phyloP scores from a whole-genome alignment of 208 protist genomes.

The Crithidia fasciculata region DNA sequence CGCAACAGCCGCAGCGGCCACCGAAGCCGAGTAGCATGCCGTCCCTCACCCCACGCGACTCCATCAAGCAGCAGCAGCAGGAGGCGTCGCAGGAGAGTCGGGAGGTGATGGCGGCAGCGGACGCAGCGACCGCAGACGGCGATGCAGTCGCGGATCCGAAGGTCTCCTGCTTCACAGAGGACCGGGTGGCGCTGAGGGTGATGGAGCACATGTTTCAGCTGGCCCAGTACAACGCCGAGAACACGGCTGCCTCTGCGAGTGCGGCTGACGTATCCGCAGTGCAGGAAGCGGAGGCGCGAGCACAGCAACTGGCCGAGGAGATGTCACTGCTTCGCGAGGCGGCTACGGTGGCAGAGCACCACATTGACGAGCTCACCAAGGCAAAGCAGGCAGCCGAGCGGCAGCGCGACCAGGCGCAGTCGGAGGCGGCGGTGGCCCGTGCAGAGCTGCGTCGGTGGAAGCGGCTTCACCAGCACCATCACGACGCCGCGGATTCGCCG shows the following conservation, averaged over 20 bases:
- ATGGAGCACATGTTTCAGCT: constrained; percentile 82
- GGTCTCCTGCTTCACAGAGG: constrained; percentile 56
- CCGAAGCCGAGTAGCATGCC: constrained; percentile 32
- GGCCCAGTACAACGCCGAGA: constrained; percentile 37
- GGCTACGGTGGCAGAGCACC: constrained; percentile 49
- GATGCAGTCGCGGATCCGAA: constrained; percentile 21
- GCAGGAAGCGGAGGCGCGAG: constrained; percentile 6
- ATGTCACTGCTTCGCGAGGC: constrained; percentile 52
- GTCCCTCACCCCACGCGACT: constrained; percentile 26
- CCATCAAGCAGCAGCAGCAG: constrained; percentile 29
- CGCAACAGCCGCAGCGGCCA: constrained; percentile 17
- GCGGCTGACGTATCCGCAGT: background rate
- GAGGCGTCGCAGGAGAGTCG: background rate
- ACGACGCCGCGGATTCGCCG: background rate
- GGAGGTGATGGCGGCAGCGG: background rate
- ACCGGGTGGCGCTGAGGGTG: constrained; percentile 60
- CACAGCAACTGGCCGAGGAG: constrained; percentile 41
- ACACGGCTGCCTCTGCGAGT: background rate
- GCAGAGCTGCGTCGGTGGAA: constrained; percentile 79
- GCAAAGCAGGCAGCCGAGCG: constrained; percentile 42
- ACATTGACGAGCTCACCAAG: constrained; percentile 25
- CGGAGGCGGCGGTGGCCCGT: constrained; percentile 73
- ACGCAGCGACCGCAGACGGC: background rate
- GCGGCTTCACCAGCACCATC: constrained; percentile 26
- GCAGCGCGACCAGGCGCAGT: constrained; percentile 70